A percentile compares a stretch with the other conserved stretches of the same genome.
phyloP scores from a whole-genome alignment of 768 basidiomycete species.

The Melanogaster broomeanus region DNA sequence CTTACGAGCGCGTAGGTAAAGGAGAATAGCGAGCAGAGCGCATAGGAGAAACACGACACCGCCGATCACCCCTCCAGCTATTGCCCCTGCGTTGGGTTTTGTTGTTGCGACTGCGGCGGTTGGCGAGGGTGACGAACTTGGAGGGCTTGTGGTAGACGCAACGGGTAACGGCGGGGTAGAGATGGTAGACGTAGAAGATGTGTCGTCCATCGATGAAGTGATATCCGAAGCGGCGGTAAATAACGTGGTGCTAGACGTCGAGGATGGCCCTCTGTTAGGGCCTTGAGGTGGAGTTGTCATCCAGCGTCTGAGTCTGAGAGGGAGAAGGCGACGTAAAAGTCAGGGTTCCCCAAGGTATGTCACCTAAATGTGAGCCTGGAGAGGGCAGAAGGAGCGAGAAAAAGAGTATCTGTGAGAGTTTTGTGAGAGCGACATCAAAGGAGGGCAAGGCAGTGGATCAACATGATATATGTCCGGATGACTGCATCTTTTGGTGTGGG shows the following conservation, averaged over 20 bases:
- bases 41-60: slow-evolving; percentile 42
- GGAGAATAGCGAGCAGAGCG: slow-evolving; percentile 34
- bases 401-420: no score
- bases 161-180: background rate
- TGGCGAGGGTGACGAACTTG: background rate
- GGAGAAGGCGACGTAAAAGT: background rate
- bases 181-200: background rate
- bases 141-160: background rate
- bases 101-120: slow-evolving; percentile 10
- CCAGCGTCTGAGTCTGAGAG: no score
- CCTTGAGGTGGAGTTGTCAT: no score
- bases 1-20: slow-evolving; percentile 43
- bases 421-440: slow-evolving; percentile 2
- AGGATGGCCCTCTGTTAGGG: no score
- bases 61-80: slow-evolving; percentile 59
- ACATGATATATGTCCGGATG: background rate
- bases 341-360: background rate
- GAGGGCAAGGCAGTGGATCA: background rate
- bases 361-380: background rate
- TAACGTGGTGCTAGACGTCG: background rate
- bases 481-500: background rate
- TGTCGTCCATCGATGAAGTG: no score
- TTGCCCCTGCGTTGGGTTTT: slow-evolving; percentile 39
- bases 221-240: no score
- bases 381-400: background rate